phyloP scores from a whole-genome alignment of 2,329 filamentous ascomycete species.

The Cercospora brassicicola region DNA sequence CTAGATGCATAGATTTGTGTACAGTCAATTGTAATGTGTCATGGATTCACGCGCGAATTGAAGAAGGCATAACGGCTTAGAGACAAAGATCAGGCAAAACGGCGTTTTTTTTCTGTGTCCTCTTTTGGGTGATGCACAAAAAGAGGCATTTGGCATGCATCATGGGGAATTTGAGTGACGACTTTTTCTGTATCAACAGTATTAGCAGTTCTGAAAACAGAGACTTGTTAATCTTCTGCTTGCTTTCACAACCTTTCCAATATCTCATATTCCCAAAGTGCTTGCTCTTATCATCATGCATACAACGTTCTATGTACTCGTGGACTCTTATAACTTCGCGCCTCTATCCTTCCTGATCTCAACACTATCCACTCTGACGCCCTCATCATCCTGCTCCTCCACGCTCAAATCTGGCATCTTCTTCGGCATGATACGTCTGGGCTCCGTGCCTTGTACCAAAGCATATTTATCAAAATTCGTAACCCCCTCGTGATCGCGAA shows the following conservation, averaged over 20 bases:
- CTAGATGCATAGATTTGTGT: conserved; percentile 55
- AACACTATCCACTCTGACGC: conserved; percentile 67
- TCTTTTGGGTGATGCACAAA: conserved; percentile 14
- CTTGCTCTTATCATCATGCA: too few relatives aligned
- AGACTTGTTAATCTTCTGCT: conserved; percentile 11
- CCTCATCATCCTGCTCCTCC: conserved; percentile 77
- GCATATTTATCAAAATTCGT: conserved; percentile 72
- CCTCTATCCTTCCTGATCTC: neutral
- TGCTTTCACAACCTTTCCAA: neutral
- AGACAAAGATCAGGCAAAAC: conserved; percentile 17
- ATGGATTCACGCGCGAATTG: conserved; percentile 22
- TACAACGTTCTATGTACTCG: too few relatives aligned
- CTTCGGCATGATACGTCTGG: conserved; percentile 75
- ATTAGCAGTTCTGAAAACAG: conserved; percentile 18
- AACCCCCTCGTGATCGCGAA: conserved; percentile 63
- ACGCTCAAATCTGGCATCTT: conserved; percentile 69
- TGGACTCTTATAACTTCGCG: neutral
- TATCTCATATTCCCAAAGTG: too few relatives aligned
- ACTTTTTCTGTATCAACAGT: conserved; percentile 18
- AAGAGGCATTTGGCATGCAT: conserved; percentile 18
- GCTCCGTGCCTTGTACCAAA: conserved; percentile 62
- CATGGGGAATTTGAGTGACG: conserved; percentile 12
- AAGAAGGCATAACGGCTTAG: conserved; percentile 21
- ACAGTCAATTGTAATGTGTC: conserved; percentile 24
- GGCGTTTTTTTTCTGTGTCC: conserved; percentile 17